Base-by-base conservation (phyloP, 2,329 filamentous ascomycete species). In the Colletotrichum salicis region DNA sequence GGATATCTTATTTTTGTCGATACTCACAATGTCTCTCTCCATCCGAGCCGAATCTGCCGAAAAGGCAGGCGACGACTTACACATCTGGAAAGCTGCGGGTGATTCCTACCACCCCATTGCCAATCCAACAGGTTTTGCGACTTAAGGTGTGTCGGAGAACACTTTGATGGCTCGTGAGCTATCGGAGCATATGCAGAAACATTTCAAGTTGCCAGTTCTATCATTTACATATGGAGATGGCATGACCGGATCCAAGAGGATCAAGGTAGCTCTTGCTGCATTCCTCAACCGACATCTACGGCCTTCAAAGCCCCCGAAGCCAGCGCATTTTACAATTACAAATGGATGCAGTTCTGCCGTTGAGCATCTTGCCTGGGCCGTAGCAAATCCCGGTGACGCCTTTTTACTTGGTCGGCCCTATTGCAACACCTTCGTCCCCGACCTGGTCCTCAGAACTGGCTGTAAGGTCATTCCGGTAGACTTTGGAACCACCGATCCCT, bases 91-190 rank as follows among this genome's bases (percentile, higher is more conserved):
- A 35, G 33, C 33, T 35, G 4, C 12, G 33, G 33, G 33, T 35
- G 10, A 88, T 72, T 76, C 82, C 13, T 89, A 82, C 80, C 74
- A 85, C 67, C 80, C 82, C 0, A 64, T 76, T 5, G 74, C 76
- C 7, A 85, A 85, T 64, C 82, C 84, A 0, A 72, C 78, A 22
- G 86, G 86, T 29, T 86, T 83, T 72, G 78, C 87, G 55, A 87
- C 83, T 67, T 80, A 88, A 0, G 86, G 86, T 1, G 79, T 88
- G 1, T 86, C 87, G 8, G 87, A 89, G 75, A 88, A 88, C 74
- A 76, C 78, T 1, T 80, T 89, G 45, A 87, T 88, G 86, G 74
- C 81, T 22, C 74, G 80, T 3, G 79, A 88, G 5, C 76, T 81
- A 1, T 74, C 82, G 27, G 35, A 37, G 35, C 84, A 84, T 69